Evolutionary conservation across 768 basidiomycete genomes (phyloP).

Genomic region (Suillus subalutaceus): DNA sequence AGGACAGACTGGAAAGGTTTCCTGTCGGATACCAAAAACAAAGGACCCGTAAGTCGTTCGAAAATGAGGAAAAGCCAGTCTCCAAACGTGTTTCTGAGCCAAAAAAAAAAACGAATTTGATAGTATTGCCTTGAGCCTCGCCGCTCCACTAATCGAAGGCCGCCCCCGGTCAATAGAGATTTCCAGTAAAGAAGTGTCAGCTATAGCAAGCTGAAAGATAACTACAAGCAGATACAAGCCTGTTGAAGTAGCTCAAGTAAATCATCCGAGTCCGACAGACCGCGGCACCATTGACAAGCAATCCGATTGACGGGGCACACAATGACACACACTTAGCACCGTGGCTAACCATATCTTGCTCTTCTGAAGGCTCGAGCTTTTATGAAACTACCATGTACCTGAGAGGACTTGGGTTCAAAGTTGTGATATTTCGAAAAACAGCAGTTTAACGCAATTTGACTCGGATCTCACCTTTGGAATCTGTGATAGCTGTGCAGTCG

Average conservation of each 20-base stretch:
- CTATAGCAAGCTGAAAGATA: background rate
- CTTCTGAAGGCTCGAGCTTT: background rate
- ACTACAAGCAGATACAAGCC: background rate
- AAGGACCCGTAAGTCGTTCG: background rate
- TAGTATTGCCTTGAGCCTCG: background rate
- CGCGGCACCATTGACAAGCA: conserved; percentile 7
- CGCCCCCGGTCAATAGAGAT: background rate
- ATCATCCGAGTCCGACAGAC: background rate
- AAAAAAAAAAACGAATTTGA: background rate
- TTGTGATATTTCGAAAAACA: background rate
- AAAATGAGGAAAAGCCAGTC: background rate
- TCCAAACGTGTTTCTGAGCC: background rate
- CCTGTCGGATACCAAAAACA: background rate
- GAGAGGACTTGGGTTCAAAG: too few species aligned
- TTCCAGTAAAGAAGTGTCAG: background rate
- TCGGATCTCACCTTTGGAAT: background rate
- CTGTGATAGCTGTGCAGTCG: background rate
- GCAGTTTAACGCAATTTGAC: background rate
- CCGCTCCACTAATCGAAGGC: background rate
- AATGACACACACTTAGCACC: background rate
- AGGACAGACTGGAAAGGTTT: background rate
- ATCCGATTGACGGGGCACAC: background rate
- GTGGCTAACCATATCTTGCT: background rate
- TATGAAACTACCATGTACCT: background rate
- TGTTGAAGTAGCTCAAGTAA: background rate